Conservation (phyloP, 177 flowering plant species). For the Vitis hybrid region DNA sequence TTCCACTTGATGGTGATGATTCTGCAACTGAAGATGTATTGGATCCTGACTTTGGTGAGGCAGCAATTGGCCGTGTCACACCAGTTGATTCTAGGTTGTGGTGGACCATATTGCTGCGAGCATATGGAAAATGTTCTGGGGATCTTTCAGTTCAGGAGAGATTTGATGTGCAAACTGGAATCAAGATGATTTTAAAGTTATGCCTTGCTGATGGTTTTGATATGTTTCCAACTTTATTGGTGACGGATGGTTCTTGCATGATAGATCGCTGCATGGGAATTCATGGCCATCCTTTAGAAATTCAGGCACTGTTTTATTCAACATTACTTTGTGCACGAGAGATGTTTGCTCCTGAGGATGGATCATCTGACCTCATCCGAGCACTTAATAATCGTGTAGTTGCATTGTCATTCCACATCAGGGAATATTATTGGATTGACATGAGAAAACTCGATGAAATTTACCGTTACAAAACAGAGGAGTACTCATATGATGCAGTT, state of each 20-base stretch:
- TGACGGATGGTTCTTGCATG: constrained; percentile 79
- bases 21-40: constrained; percentile 74
- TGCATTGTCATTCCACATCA: constrained; percentile 70
- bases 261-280: constrained; percentile 78
- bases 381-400: constrained; percentile 69
- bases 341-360: constrained; percentile 76
- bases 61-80: constrained; percentile 91
- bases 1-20: constrained; percentile 86
- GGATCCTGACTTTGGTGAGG: constrained; percentile 94
- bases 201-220: constrained; percentile 79
- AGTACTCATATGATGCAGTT: constrained; percentile 75
- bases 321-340: constrained; percentile 75
- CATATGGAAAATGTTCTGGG: constrained; percentile 84
- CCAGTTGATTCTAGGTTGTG: constrained; percentile 90
- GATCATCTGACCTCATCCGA: constrained; percentile 55
- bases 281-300: constrained; percentile 74
- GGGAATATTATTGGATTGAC: constrained; percentile 81
- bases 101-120: constrained; percentile 86
- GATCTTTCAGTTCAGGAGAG: constrained; percentile 69
- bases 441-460: constrained; percentile 70
- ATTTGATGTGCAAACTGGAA: constrained; percentile 72
- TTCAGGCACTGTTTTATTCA: constrained; percentile 75
- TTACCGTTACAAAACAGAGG: constrained; percentile 76
- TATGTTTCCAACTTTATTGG: constrained; percentile 69
- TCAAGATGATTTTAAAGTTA: constrained; percentile 63